Evolutionary conservation across 805 yeast genomes (phyloP).

Genomic region (Priceomyces medius): DNA sequence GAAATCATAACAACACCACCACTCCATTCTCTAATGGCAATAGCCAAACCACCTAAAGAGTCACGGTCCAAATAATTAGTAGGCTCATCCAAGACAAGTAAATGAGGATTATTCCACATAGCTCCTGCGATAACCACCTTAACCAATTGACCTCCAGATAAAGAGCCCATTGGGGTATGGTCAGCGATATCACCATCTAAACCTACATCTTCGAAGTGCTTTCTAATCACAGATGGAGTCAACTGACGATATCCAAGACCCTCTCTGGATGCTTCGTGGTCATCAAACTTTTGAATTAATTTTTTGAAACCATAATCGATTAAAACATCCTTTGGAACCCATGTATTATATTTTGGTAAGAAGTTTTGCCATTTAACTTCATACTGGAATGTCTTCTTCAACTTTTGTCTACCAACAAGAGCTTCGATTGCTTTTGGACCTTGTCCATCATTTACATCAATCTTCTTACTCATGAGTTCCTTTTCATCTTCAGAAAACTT

Average conservation of each 20-base stretch:
- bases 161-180: slow-evolving; percentile 94
- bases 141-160: slow-evolving; percentile 97
- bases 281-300: slow-evolving; percentile 45
- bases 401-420: slow-evolving; percentile 93
- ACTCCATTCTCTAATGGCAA: slow-evolving; percentile 96
- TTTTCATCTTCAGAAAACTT: slow-evolving; percentile 74
- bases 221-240: slow-evolving; percentile 85
- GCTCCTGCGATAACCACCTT: slow-evolving; percentile 99
- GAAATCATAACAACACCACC: slow-evolving; percentile 99
- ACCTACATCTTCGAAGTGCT: slow-evolving; percentile 97
- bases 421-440: slow-evolving; percentile 91
- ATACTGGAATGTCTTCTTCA: slow-evolving; percentile 94
- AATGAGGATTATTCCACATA: slow-evolving; percentile 99
- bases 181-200: slow-evolving; percentile 97
- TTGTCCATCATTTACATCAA: slow-evolving; percentile 82
- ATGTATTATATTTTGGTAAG: slow-evolving; percentile 90
- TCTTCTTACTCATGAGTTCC: slow-evolving; percentile 70
- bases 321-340: slow-evolving; percentile 84
- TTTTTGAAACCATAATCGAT: slow-evolving; percentile 58
- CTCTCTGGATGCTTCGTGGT: slow-evolving; percentile 49
- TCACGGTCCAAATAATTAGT: slow-evolving; percentile 98
- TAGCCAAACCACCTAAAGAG: slow-evolving; percentile 94
- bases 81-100: slow-evolving; percentile 95
- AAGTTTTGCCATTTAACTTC: slow-evolving; percentile 87
- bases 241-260: slow-evolving; percentile 52